A percentile compares a stretch with the other conserved stretches of the same genome.
Evolutionary conservation across 2,329 filamentous ascomycete species (phyloP).

Genomic region (Scolecobasidium constrictum): DNA sequence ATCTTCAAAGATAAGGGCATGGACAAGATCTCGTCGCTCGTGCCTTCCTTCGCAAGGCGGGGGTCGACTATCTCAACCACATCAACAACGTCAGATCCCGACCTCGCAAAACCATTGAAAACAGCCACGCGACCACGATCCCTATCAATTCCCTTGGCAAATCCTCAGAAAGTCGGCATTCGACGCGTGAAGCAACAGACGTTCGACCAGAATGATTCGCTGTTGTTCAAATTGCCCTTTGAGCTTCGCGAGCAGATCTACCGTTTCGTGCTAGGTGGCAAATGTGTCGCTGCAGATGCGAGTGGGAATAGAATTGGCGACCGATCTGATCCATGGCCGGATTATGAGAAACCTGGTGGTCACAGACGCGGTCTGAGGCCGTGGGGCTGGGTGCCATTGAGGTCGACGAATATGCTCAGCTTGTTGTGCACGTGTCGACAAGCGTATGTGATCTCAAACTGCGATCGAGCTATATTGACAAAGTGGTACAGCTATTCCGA

Average conservation of each 20-base stretch:
- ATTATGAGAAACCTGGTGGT: neutral
- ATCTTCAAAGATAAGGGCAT: too few species aligned
- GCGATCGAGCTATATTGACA: neutral
- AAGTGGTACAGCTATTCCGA: conserved; percentile 2
- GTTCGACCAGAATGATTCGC: neutral
- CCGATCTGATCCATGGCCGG: conserved; percentile 1
- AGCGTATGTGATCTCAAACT: neutral
- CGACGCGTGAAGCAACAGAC: neutral
- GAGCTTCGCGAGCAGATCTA: conserved; percentile 5
- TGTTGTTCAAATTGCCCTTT: conserved; percentile 1
- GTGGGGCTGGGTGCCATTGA: neutral
- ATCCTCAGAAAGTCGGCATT: conserved; percentile 3
- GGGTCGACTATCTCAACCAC: too few species aligned
- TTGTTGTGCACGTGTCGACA: conserved; percentile 4
- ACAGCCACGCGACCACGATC: neutral
- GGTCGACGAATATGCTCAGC: neutral
- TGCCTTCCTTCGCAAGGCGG: too few species aligned
- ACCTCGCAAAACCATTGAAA: neutral
- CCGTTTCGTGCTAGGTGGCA: conserved; percentile 1
- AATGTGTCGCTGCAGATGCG: conserved; percentile 3
- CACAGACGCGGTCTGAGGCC: conserved; percentile 1
- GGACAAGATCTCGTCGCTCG: too few species aligned
- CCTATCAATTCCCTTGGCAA: conserved; percentile 1
- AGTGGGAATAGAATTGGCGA: conserved; percentile 1
- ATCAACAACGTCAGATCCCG: too few species aligned